Percentiles rank a stretch among this genome's conserved stretches.
Conservation (phyloP, 148 eudicot species). For the Camellia lanceoleosa region DNA sequence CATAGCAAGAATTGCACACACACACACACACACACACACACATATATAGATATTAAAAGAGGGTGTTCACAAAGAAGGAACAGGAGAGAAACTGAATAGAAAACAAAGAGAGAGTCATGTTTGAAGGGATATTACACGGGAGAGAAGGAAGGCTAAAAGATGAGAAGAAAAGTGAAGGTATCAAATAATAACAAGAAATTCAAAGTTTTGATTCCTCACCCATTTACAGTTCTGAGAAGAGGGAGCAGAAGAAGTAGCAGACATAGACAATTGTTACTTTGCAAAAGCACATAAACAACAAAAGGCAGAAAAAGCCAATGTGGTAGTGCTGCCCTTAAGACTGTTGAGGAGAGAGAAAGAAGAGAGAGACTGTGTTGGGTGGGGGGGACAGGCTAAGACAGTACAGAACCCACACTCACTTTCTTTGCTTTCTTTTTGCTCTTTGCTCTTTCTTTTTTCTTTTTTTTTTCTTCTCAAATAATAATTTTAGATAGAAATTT, state of each 20-base stretch:
- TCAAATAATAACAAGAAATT: constrained; percentile 43
- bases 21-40: no score
- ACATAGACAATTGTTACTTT: constrained; percentile 58
- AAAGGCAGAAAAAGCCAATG: constrained; percentile 51
- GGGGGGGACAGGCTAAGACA: constrained; percentile 59
- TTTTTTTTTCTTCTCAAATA: neutral
- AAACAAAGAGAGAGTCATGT: constrained; percentile 26
- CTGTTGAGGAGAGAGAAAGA: constrained; percentile 25
- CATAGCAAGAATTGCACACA: constrained; percentile 20
- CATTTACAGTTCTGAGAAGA: constrained; percentile 51
- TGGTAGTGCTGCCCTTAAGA: constrained; percentile 27
- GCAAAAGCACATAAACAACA: constrained; percentile 44
- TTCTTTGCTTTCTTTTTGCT: constrained; percentile 2
- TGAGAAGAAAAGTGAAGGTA: constrained; percentile 25
- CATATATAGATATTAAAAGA: constrained; percentile 18
- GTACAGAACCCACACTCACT: constrained; percentile 36
- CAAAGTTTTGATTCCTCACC: constrained; percentile 58
- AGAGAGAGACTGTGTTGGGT: constrained; percentile 33
- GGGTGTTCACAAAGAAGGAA: constrained; percentile 32
- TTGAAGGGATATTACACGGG: constrained; percentile 17
- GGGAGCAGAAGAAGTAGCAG: constrained; percentile 47
- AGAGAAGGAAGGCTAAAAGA: constrained; percentile 20
- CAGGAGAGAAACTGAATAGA: constrained; percentile 18
- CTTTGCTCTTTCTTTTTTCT: neutral
- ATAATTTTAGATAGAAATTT: neutral